Conservation (phyloP, 176 grass and related monocot species). For the Carex myosuroides region DNA sequence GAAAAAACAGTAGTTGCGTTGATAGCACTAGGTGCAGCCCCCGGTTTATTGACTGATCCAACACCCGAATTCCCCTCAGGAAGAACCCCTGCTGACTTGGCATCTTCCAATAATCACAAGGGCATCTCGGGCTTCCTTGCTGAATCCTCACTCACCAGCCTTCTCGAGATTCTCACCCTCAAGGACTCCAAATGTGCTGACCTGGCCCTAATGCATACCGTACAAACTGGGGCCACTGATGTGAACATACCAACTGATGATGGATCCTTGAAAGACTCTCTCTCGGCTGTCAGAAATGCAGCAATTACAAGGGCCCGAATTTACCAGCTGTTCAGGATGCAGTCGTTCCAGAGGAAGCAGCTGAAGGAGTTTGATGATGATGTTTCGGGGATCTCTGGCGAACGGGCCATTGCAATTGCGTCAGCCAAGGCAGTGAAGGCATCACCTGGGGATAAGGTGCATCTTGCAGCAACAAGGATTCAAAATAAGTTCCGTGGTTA, state of each 20-base stretch:
- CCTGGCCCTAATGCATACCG: not conserved
- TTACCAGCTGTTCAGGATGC: constrained; percentile 81
- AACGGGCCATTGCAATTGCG: constrained; percentile 57
- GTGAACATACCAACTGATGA: constrained; percentile 3
- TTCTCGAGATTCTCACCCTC: constrained; percentile 62
- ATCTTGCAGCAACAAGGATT: constrained; percentile 85
- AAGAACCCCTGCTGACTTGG: constrained; percentile 92
- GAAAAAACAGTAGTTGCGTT: constrained; percentile 75
- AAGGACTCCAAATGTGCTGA: constrained; percentile 38
- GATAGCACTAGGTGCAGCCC: constrained; percentile 65
- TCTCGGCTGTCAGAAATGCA: constrained; percentile 83
- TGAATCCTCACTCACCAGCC: constrained; percentile 76
- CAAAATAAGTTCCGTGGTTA: constrained; percentile 93
- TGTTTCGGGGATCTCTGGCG: constrained; percentile 45
- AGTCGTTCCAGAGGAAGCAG: constrained; percentile 97
- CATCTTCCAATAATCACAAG: constrained; percentile 78
- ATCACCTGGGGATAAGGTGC: constrained; percentile 30
- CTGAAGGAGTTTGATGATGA: constrained; percentile 62
- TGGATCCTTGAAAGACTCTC: constrained; percentile 72
- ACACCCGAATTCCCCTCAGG: constrained; percentile 68
- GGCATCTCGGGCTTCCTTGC: constrained; percentile 95
- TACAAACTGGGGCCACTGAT: not conserved
- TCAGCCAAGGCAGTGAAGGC: constrained; percentile 46
- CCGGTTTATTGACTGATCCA: constrained; percentile 84
- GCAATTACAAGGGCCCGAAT: constrained; percentile 34